Evolutionary conservation across 2,329 filamentous ascomycete species (phyloP).

Genomic region (Aspergillus fischeri): DNA sequence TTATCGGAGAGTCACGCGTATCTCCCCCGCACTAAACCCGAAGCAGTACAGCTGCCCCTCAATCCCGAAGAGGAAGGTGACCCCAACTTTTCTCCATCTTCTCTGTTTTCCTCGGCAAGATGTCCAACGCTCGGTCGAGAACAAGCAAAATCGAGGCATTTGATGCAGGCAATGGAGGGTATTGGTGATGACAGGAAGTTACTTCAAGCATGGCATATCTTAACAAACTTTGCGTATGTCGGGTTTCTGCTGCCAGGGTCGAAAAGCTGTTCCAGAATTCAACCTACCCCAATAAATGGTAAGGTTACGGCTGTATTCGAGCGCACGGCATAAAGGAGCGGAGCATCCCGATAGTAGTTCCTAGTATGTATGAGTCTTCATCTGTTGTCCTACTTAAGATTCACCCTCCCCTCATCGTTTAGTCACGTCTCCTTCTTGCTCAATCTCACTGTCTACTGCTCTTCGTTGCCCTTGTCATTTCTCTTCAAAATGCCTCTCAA

Average conservation of each 20-base stretch:
- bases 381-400: background rate
- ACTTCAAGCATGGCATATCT: background rate
- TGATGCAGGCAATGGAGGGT: background rate
- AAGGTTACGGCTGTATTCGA: background rate
- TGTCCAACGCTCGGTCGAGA: background rate
- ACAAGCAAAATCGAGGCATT: background rate
- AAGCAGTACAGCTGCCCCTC: background rate
- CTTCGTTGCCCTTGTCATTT: background rate
- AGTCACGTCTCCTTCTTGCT: background rate
- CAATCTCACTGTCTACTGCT: background rate
- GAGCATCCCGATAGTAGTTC: background rate
- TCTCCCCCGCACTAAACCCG: background rate
- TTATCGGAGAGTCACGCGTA: background rate
- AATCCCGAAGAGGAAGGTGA: background rate
- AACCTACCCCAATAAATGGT: background rate
- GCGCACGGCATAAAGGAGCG: background rate
- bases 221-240: background rate
- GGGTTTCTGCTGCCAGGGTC: background rate
- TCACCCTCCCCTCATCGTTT: background rate
- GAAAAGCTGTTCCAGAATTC: background rate
- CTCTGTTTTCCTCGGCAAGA: background rate
- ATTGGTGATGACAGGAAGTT: background rate
- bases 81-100: background rate
- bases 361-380: background rate
- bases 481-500: constrained; percentile 45